These are phyloP conservation scores for Irpex sp. DNA, from an alignment of 1,284 basidiomycete genomes.

Conservation along the genomic window DNA sequence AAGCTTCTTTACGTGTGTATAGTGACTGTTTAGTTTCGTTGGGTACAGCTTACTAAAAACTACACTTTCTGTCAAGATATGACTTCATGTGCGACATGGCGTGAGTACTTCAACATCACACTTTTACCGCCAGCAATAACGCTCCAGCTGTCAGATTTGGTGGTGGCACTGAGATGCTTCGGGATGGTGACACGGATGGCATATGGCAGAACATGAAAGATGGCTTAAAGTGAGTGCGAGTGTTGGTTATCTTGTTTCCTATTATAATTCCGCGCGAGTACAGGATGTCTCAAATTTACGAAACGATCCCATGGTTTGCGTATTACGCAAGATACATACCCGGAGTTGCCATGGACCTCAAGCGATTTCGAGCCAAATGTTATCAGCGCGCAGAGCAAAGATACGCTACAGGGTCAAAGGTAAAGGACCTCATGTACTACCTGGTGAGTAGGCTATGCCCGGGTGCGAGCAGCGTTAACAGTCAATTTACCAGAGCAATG, in stretches of 20 bases:
- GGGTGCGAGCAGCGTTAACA: neutral
- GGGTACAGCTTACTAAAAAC: neutral
- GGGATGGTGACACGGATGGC: conserved; percentile 8
- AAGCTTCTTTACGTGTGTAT: conserved; percentile 31
- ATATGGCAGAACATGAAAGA: conserved; percentile 6
- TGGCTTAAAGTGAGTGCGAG: conserved; percentile 6
- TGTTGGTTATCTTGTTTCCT: neutral
- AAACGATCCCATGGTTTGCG: conserved; percentile 42
- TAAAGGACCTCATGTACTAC: conserved; percentile 46
- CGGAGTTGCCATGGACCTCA: conserved; percentile 26
- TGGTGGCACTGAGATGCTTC: conserved; percentile 13
- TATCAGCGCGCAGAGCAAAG: conserved; percentile 27
- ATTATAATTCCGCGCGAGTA: neutral
- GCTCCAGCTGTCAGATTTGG: conserved; percentile 3
- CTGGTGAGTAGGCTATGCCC: conserved; percentile 1
- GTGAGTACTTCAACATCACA: conserved; percentile 15
- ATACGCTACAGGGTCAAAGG: conserved; percentile 30
- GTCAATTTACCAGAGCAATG: conserved; percentile 35
- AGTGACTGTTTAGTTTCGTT: neutral
- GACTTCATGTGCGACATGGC: conserved; percentile 39
- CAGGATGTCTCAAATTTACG: conserved; percentile 14
- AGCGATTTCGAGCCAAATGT: conserved; percentile 28
- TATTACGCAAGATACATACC: conserved; percentile 28
- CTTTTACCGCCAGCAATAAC: neutral
- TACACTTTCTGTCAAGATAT: conserved; percentile 19